Percentiles rank a stretch among this genome's conserved stretches.
phyloP scores from a whole-genome alignment of 202 grass and related monocot genomes.

The Digitaria exilis region DNA sequence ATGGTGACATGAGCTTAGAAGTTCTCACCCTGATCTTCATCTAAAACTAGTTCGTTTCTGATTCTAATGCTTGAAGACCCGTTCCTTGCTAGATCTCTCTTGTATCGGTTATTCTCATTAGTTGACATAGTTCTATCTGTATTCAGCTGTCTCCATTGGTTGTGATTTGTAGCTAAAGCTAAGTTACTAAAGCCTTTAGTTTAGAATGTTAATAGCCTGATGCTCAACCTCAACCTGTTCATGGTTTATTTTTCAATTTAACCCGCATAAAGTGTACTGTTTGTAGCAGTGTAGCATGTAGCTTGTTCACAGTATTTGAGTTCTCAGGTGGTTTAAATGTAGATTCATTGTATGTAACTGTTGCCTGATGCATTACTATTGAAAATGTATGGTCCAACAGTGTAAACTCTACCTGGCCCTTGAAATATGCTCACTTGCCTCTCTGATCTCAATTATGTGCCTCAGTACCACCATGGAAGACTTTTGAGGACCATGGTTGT shows the following conservation, averaged over 20 bases:
- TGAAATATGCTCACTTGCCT: neutral
- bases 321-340: neutral
- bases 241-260: slow-evolving; percentile 38
- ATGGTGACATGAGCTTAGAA: slow-evolving; percentile 31
- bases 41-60: slow-evolving; percentile 37
- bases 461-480: neutral
- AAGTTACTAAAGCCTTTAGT: slow-evolving; percentile 23
- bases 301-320: slow-evolving; percentile 26
- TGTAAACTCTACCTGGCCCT: neutral
- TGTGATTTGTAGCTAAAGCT: slow-evolving; percentile 43
- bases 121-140: slow-evolving; percentile 45
- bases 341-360: slow-evolving; percentile 33
- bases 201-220: slow-evolving; percentile 51
- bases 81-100: slow-evolving; percentile 23
- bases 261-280: slow-evolving; percentile 6
- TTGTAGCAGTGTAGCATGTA: slow-evolving; percentile 50
- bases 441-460: neutral
- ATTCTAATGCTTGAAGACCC: slow-evolving; percentile 37
- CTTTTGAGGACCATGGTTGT: neutral
- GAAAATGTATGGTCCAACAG: neutral
- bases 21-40: slow-evolving; percentile 22
- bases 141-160: slow-evolving; percentile 32
- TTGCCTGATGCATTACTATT: slow-evolving; percentile 10
- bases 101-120: slow-evolving; percentile 47
- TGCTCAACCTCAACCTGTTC: slow-evolving; percentile 31